These are phyloP conservation scores for Pythium plurisporium DNA, from an alignment of 352 stramenopile species.

Conservation along the genomic window DNA sequence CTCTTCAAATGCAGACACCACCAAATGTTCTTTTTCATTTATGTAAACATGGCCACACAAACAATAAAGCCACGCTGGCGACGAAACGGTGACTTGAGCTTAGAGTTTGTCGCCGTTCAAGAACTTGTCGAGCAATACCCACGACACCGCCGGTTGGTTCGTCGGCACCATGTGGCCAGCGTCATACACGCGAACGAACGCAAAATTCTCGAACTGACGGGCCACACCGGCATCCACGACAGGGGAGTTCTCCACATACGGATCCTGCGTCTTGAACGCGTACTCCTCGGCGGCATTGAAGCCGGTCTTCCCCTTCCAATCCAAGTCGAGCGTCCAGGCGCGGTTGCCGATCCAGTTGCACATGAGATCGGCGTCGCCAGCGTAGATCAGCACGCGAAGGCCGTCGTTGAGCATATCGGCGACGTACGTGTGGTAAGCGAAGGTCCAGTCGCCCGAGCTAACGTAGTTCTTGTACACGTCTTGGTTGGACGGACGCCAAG, in stretches of 20 bases:
- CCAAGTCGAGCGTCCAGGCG: conserved; percentile 83
- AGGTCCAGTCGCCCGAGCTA: conserved; percentile 76
- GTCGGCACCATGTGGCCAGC: conserved; percentile 88
- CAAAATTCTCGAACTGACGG: conserved; percentile 32
- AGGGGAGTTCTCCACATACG: background rate
- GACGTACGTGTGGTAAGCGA: conserved; percentile 72
- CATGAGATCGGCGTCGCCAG: conserved; percentile 91
- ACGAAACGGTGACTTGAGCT: too few relatives aligned
- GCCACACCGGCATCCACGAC: conserved; percentile 18
- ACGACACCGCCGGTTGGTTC: conserved; percentile 75
- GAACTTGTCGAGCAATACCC: conserved; percentile 83
- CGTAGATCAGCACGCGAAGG: conserved; percentile 16
- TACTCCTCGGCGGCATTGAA: conserved; percentile 46
- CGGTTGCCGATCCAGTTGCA: conserved; percentile 93
- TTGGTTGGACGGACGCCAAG: conserved; percentile 83
- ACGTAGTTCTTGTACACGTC: conserved; percentile 80
- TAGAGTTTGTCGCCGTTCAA: conserved; percentile 26
- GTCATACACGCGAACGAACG: conserved; percentile 84
- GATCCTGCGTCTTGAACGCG: conserved; percentile 16
- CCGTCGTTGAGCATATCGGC: conserved; percentile 59
- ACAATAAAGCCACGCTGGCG: too few relatives aligned
- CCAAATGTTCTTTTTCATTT: too few relatives aligned
- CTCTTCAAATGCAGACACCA: too few relatives aligned
- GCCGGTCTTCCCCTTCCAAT: conserved; percentile 75
- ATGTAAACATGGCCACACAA: too few relatives aligned